Conservation (phyloP, 2,329 filamentous ascomycete species). For the Calonectria leucothoes region DNA sequence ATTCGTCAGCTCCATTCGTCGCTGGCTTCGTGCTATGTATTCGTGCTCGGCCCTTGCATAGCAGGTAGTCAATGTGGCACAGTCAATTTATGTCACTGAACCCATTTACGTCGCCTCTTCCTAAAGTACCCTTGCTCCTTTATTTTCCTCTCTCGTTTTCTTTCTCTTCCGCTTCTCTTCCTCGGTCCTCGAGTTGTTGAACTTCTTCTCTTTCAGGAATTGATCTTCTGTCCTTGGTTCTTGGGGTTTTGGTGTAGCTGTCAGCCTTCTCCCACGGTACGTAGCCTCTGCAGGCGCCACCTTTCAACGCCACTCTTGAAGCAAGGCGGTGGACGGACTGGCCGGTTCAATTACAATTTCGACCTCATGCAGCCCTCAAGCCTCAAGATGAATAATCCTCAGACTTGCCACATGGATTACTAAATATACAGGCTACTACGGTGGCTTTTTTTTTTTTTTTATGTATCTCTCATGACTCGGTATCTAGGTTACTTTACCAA, state of each 20-base stretch:
- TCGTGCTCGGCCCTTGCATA: neutral
- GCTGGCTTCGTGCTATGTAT: neutral
- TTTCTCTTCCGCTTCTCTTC: neutral
- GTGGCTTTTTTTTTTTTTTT: neutral
- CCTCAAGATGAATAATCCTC: neutral
- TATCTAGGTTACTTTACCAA: neutral
- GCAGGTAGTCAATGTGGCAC: neutral
- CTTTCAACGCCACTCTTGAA: neutral
- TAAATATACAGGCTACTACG: neutral
- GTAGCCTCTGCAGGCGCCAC: neutral
- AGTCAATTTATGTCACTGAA: neutral
- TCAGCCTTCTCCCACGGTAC: neutral
- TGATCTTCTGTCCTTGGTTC: neutral
- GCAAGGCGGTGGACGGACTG: neutral
- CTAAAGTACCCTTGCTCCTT: neutral
- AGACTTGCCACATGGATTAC: no score
- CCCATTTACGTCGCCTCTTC: neutral
- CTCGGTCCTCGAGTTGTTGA: neutral
- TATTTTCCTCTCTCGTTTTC: neutral
- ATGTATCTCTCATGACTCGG: neutral
- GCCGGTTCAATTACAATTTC: neutral
- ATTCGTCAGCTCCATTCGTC: conserved; percentile 13
- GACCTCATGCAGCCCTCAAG: neutral
- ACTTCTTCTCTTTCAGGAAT: neutral
- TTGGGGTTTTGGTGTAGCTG: neutral